phyloP scores from a whole-genome alignment of 495 filamentous ascomycete species.

The Trichoderma orchidacearum region DNA sequence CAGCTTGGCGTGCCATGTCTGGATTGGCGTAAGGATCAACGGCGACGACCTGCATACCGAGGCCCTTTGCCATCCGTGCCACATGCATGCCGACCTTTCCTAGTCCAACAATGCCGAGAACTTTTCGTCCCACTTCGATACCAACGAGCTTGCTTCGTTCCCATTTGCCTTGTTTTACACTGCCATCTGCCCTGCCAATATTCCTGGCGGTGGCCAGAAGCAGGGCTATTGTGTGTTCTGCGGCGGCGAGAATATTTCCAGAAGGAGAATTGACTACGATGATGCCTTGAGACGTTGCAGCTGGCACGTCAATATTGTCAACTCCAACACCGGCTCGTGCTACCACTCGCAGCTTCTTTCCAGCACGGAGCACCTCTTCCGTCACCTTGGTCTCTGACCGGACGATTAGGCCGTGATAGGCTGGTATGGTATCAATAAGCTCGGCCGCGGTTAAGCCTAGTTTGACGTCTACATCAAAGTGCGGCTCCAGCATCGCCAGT shows the following conservation, averaged over 20 bases:
- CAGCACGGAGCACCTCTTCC: conserved; percentile 41
- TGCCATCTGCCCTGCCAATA: conserved; percentile 43
- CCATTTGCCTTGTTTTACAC: conserved; percentile 49
- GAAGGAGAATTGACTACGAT: conserved; percentile 58
- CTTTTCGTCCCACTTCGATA: conserved; percentile 57
- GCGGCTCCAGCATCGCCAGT: conserved; percentile 40
- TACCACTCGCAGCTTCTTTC: conserved; percentile 51
- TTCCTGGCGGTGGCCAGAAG: conserved; percentile 54
- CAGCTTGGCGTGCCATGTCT: conserved; percentile 41
- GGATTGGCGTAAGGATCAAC: conserved; percentile 55
- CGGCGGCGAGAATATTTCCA: conserved; percentile 59
- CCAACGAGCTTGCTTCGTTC: conserved; percentile 55
- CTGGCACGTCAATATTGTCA: conserved; percentile 58
- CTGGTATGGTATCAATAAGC: conserved; percentile 42
- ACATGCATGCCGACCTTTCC: conserved; percentile 65
- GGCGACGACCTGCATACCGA: conserved; percentile 54
- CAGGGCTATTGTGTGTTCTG: conserved; percentile 54
- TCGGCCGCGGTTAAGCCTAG: conserved; percentile 39
- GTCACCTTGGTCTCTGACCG: conserved; percentile 63
- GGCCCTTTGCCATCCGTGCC: conserved; percentile 50
- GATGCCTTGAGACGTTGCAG: conserved; percentile 50
- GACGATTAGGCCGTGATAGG: conserved; percentile 55
- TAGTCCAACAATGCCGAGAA: conserved; percentile 51
- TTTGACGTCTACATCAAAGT: conserved; percentile 44
- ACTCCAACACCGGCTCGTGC: conserved; percentile 63